Evolutionary conservation across 345 rosid genomes (phyloP).

Genomic region (Rhizophora mangle): DNA sequence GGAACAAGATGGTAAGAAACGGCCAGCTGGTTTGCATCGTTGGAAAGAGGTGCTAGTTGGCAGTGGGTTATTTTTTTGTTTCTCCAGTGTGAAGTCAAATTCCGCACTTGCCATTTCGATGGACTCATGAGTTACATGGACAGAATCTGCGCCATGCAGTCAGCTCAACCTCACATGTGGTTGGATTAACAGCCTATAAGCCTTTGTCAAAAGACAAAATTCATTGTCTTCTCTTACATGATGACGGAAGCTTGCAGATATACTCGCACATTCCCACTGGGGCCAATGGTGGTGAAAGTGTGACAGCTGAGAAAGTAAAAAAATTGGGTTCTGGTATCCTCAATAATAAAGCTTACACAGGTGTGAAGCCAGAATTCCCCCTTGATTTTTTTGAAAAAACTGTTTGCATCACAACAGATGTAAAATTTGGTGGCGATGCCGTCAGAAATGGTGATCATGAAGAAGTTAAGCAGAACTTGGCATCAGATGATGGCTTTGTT

Average conservation of each 20-base stretch:
- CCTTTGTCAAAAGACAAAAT: slow-evolving; percentile 88
- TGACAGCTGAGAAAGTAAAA: slow-evolving; percentile 74
- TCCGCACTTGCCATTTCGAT: slow-evolving; percentile 67
- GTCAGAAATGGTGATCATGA: slow-evolving; percentile 89
- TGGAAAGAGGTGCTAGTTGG: slow-evolving; percentile 85
- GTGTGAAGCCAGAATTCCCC: slow-evolving; percentile 84
- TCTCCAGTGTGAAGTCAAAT: slow-evolving; percentile 72
- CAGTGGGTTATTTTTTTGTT: slow-evolving; percentile 76
- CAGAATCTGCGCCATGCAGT: slow-evolving; percentile 81
- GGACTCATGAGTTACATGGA: slow-evolving; percentile 54
- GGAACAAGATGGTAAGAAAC: slow-evolving; percentile 66
- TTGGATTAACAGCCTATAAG: slow-evolving; percentile 89
- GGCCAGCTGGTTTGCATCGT: slow-evolving; percentile 78
- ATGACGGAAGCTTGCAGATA: slow-evolving; percentile 99
- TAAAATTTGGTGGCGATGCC: slow-evolving; percentile 89
- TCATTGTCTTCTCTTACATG: slow-evolving; percentile 92
- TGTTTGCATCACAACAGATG: slow-evolving; percentile 83
- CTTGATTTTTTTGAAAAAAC: slow-evolving; percentile 98
- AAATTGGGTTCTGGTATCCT: slow-evolving; percentile 86
- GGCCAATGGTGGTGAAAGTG: slow-evolving; percentile 58
- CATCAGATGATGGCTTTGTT: slow-evolving; percentile 86
- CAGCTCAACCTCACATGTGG: slow-evolving; percentile 77
- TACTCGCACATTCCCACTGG: slow-evolving; percentile 65
- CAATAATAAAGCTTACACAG: slow-evolving; percentile 71
- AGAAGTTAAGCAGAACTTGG: slow-evolving; percentile 86